A percentile compares a stretch with the other conserved stretches of the same genome.
These are phyloP conservation scores for Asclepias syriaca DNA, from an alignment of 257 asterid genomes.

Conservation along the genomic window DNA sequence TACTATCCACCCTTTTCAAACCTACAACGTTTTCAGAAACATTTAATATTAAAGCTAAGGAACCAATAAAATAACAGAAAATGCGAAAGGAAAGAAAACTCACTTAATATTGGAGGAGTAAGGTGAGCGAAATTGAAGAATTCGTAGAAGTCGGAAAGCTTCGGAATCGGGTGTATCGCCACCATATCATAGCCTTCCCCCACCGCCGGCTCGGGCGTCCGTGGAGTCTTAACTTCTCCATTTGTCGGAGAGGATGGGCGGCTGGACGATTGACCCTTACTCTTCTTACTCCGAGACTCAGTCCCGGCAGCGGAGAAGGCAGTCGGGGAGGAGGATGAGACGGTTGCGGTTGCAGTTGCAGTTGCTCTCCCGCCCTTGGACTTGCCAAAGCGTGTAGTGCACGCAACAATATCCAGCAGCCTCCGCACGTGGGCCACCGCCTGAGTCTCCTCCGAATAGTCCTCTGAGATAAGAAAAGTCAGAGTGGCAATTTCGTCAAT, in stretches of 20 bases:
- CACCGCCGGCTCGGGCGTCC: slow-evolving; percentile 39
- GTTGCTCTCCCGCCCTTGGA: slow-evolving; percentile 38
- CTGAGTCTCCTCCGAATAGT: slow-evolving; percentile 68
- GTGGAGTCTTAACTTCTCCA: slow-evolving; percentile 51
- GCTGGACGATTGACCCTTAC: slow-evolving; percentile 35
- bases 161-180: slow-evolving; percentile 97
- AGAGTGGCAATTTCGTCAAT: slow-evolving; percentile 48
- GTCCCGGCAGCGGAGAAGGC: slow-evolving; percentile 25
- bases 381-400: slow-evolving; percentile 91
- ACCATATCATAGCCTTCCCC: slow-evolving; percentile 74
- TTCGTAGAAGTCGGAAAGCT: slow-evolving; percentile 94
- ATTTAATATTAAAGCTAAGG: neutral
- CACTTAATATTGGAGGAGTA: slow-evolving; percentile 77
- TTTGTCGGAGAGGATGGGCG: slow-evolving; percentile 37
- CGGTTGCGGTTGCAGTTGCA: slow-evolving; percentile 12
- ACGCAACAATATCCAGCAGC: slow-evolving; percentile 88
- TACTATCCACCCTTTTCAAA: slow-evolving; percentile 51
- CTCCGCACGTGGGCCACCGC: slow-evolving; percentile 85
- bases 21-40: slow-evolving; percentile 33
- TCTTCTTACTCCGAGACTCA: slow-evolving; percentile 51
- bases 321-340: slow-evolving; percentile 15
- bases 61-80: neutral
- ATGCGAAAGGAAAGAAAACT: slow-evolving; percentile 20
- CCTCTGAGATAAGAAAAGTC: slow-evolving; percentile 46
- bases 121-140: slow-evolving; percentile 86